Evolutionary conservation across 345 rosid genomes (phyloP), one percentile per base, ranked within the genome.

Genomic region (Dovyalis caffra): DNA sequence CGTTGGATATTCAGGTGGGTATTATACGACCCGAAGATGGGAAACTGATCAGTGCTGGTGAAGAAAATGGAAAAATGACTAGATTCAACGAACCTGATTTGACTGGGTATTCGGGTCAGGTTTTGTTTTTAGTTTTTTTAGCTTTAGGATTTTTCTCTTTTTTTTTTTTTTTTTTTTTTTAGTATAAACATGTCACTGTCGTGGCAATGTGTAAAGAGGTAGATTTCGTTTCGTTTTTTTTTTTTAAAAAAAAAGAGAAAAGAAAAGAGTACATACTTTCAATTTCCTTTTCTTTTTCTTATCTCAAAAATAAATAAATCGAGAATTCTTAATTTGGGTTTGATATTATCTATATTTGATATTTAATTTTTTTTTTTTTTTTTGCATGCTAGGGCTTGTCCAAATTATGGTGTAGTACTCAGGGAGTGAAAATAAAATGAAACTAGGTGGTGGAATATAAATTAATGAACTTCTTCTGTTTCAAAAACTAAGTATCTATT

Each of bases 1-100:
- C 68, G 84, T 38, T 1, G 74, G 69, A 23, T 71, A 43, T 45
- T 31, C 76, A 49, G 66, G 29, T 18, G 80, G 83, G 62, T 74
- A 69, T 23, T 49, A 75, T 37, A 61, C 87, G 77, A 81, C 78
- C 79, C 90, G 94, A 76, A 87, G 86, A 71, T 92, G 97, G 97
- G 97, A 92, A 66, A 92, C 97, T 57, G 97, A 92, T 77, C 97
- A 92, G 88, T 92, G 97, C 84, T 92, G 97, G 97, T 92, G 77
- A 80, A 49, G 38, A 68, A 8, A 45, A 18, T 8, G 31, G 23
- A 31, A 29, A 10, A 49, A 4, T 31, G 14, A 35, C 15, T 18
- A 69, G 8, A 4, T 21, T 10, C 37, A 31, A 15, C 2, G 33
- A 16, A 16, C 53, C 29, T 20, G 31, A 16, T 11, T 43, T 43